Conservation (phyloP, 176 grass and related monocot genomes). For the Puccinellia tenuiflora region DNA sequence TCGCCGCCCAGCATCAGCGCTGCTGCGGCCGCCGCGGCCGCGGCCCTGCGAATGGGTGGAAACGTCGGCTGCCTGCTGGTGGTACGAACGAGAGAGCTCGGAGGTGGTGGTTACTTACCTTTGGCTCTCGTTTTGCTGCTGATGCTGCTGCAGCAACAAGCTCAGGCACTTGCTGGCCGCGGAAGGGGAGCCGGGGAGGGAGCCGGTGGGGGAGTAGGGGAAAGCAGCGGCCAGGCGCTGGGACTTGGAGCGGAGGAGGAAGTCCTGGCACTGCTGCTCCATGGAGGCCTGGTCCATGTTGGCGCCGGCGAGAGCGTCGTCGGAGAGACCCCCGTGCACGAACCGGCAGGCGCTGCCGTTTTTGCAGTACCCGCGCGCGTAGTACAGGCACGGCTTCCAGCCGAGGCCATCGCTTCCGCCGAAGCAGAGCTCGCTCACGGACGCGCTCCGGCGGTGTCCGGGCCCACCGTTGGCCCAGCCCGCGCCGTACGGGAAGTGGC, state of each 20-base stretch:
- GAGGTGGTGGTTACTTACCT: constrained; percentile 39
- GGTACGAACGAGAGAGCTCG: neutral
- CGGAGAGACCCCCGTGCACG: constrained; percentile 62
- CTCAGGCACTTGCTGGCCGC: constrained; percentile 67
- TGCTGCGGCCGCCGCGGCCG: constrained; percentile 50
- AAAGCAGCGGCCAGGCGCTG: constrained; percentile 64
- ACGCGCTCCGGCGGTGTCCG: constrained; percentile 67
- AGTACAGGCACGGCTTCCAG: constrained; percentile 93
- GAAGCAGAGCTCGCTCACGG: constrained; percentile 79
- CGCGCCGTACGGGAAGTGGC: constrained; percentile 25
- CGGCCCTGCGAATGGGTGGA: constrained; percentile 37
- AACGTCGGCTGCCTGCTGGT: neutral
- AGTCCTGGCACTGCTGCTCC: constrained; percentile 72
- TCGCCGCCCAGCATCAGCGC: constrained; percentile 80
- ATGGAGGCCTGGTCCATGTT: constrained; percentile 37
- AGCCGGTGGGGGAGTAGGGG: constrained; percentile 79
- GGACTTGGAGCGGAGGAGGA: constrained; percentile 79
- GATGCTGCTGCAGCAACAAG: constrained; percentile 82
- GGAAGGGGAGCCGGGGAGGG: constrained; percentile 62
- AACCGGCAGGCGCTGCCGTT: constrained; percentile 82
- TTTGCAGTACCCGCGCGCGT: constrained; percentile 91
- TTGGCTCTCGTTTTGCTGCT: constrained; percentile 91
- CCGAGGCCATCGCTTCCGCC: constrained; percentile 41
- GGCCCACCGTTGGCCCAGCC: constrained; percentile 39
- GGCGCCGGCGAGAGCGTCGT: constrained; percentile 37